Conservation (phyloP, 139 green algal species). For the Tetraselmis striata region DNA sequence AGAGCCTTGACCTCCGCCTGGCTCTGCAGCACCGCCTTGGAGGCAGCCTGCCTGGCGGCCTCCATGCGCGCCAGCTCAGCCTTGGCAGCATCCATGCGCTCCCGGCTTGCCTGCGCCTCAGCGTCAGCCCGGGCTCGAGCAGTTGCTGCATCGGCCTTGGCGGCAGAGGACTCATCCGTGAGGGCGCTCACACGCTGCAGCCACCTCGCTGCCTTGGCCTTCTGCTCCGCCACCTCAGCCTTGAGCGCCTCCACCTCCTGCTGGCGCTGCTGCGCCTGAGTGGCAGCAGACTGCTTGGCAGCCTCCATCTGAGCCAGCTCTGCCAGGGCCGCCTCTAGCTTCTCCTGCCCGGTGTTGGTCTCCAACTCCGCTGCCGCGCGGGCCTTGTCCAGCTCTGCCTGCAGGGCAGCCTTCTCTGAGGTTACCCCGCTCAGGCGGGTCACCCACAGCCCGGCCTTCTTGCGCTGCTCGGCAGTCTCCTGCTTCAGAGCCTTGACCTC, state of each 20-base stretch:
- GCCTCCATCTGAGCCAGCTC: background rate
- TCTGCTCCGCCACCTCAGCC: no score
- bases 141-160: no score
- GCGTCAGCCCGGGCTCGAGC: no score
- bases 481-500: background rate
- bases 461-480: background rate
- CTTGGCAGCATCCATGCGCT: background rate
- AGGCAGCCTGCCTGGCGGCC: background rate
- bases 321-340: background rate
- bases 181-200: background rate
- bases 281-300: no score
- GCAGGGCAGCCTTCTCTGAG: background rate
- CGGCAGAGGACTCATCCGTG: no score
- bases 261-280: no score
- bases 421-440: background rate
- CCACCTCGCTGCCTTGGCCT: no score
- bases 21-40: background rate
- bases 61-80: background rate
- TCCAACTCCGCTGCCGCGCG: background rate
- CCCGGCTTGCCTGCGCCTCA: background rate
- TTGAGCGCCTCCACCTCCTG: background rate
- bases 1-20: background rate
- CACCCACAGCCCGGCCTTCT: background rate
- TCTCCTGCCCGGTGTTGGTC: background rate
- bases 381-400: background rate